Percentiles rank a stretch among this genome's conserved stretches.
Evolutionary conservation across 768 basidiomycete genomes (phyloP).

Genomic region (Mycena metata): DNA sequence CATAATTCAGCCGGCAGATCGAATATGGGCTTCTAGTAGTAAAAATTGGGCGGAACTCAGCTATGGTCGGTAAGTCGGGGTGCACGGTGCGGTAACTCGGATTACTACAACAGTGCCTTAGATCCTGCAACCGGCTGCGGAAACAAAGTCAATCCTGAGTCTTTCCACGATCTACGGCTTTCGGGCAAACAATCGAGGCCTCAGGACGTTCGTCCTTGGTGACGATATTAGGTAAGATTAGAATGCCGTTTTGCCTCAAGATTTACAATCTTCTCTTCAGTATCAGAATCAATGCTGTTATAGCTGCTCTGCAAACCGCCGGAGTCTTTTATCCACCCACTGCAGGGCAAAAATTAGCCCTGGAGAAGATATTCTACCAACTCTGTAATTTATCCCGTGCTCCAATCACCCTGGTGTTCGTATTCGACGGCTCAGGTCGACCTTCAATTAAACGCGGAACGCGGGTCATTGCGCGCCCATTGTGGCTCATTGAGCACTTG

Average conservation of each 20-base stretch:
- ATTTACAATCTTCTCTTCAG: neutral
- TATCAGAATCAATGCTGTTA: neutral
- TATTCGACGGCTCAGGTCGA: conserved; percentile 6
- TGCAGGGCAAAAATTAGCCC: too few species aligned
- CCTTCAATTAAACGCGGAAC: neutral
- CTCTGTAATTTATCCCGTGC: neutral
- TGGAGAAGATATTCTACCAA: neutral
- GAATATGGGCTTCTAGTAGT: too few species aligned
- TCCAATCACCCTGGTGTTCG: neutral
- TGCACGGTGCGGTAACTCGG: too few species aligned
- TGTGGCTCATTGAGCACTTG: neutral
- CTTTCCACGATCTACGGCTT: conserved; percentile 7
- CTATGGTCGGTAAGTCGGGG: too few species aligned
- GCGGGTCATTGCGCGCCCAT: neutral
- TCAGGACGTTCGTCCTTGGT: conserved; percentile 1
- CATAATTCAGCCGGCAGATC: too few species aligned
- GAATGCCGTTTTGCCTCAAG: neutral
- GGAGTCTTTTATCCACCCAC: too few species aligned
- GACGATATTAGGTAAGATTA: conserved; percentile 9
- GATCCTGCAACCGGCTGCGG: neutral
- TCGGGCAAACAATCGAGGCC: neutral
- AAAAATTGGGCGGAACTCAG: too few species aligned
- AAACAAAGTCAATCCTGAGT: conserved; percentile 3
- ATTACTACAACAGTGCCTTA: too few species aligned
- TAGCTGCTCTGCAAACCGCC: too few species aligned